Conservation (phyloP, 768 basidiomycete species). For the Collybia nuda region DNA sequence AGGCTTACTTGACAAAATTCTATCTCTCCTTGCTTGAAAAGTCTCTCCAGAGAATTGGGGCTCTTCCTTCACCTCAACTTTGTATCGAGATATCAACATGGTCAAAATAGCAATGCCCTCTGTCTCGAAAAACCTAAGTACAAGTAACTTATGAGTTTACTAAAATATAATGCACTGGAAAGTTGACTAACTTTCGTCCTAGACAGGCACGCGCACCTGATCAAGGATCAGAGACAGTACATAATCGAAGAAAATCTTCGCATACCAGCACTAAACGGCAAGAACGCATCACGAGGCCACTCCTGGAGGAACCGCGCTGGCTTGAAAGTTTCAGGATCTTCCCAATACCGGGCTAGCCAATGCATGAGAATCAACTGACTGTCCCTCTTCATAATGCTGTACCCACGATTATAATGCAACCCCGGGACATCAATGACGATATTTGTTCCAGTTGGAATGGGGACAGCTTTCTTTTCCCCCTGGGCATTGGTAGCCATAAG, state of each 20-base stretch:
- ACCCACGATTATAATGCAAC: conserved; percentile 53
- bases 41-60: conserved; percentile 45
- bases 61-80: conserved; percentile 49
- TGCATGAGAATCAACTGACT: not conserved
- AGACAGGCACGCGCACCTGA: conserved; percentile 44
- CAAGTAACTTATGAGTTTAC: not conserved
- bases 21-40: conserved; percentile 42
- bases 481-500: conserved; percentile 29
- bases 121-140: conserved; percentile 48
- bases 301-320: conserved; percentile 49
- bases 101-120: conserved; percentile 52
- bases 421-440: conserved; percentile 37
- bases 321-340: conserved; percentile 47
- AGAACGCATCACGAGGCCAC: conserved; percentile 54
- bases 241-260: not conserved
- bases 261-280: conserved; percentile 49
- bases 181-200: conserved; percentile 34
- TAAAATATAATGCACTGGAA: not conserved
- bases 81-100: conserved; percentile 44
- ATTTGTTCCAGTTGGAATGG: conserved; percentile 40
- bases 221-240: not conserved
- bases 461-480: conserved; percentile 37
- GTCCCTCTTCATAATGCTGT: not conserved
- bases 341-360: conserved; percentile 51
- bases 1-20: conserved; percentile 34